These are phyloP conservation scores for Pseudogymnoascus sp. DNA, from an alignment of 2,329 filamentous ascomycete genomes.

Conservation along the genomic window DNA sequence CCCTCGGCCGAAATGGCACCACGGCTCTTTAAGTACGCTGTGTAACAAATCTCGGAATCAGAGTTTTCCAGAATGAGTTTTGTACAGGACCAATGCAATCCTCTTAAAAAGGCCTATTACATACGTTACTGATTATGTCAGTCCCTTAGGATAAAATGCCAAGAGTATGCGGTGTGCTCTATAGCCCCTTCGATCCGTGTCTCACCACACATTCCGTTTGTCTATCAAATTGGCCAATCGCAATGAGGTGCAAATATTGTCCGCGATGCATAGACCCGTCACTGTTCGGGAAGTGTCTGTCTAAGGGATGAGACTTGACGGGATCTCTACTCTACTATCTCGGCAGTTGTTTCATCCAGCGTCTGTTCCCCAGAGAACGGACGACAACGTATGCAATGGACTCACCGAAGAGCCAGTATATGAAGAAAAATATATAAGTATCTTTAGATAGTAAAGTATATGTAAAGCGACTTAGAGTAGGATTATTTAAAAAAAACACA, in stretches of 20 bases:
- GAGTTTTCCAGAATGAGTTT: background rate
- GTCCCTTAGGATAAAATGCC: background rate
- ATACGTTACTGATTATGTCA: constrained; percentile 1
- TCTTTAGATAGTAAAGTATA: too few species aligned
- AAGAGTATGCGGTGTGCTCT: background rate
- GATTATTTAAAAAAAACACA: too few species aligned
- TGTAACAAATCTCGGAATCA: constrained; percentile 2
- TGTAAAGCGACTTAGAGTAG: too few species aligned
- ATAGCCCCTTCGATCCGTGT: background rate
- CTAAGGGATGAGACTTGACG: background rate
- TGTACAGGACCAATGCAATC: background rate
- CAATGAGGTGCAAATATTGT: background rate
- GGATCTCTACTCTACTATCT: background rate
- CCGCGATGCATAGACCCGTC: background rate
- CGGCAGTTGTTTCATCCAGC: background rate
- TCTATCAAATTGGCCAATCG: background rate
- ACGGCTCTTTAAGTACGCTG: background rate
- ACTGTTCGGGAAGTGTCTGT: background rate
- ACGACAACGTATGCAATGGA: constrained; percentile 8
- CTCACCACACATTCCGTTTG: constrained; percentile 2
- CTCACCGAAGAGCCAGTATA: constrained; percentile 8
- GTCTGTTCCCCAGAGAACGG: background rate
- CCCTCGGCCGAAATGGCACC: background rate
- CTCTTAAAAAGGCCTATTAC: background rate
- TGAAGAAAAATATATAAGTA: too few species aligned